Conservation (phyloP, 2,329 filamentous ascomycete species). For the Colletotrichum sp. region DNA sequence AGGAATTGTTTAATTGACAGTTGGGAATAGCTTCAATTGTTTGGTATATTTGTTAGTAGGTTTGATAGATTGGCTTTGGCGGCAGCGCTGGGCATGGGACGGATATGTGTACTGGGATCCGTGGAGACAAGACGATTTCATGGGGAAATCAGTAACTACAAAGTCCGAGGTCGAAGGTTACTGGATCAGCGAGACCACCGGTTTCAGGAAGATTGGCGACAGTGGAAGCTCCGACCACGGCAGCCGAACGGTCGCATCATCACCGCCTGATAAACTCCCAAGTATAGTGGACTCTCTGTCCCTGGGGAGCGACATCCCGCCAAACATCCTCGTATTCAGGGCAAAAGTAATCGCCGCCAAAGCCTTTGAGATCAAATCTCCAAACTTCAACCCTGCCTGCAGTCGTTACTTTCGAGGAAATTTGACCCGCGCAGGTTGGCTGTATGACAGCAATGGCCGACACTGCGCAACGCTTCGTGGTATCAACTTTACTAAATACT, state of each 20-base stretch:
- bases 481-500: fast-evolving
- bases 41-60: too few species aligned
- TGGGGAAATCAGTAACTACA: neutral
- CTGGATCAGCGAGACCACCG: neutral
- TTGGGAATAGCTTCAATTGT: too few species aligned
- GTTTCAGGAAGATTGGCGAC: neutral
- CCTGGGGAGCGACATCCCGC: neutral
- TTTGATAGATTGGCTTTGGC: too few species aligned
- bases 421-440: neutral
- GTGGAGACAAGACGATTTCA: neutral
- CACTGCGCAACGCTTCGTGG: neutral
- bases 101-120: neutral
- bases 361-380: neutral
- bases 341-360: neutral
- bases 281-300: fast-evolving
- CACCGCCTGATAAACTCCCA: neutral
- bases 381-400: neutral
- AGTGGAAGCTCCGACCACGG: neutral
- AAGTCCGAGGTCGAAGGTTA: neutral
- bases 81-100: too few species aligned
- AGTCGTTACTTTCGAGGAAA: neutral
- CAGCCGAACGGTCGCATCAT: neutral
- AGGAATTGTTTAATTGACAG: too few species aligned
- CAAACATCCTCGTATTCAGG: neutral
- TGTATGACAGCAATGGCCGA: neutral